These are phyloP conservation scores for Annulohypoxylon moriforme DNA, from an alignment of 495 filamentous ascomycete species.

Conservation along the genomic window DNA sequence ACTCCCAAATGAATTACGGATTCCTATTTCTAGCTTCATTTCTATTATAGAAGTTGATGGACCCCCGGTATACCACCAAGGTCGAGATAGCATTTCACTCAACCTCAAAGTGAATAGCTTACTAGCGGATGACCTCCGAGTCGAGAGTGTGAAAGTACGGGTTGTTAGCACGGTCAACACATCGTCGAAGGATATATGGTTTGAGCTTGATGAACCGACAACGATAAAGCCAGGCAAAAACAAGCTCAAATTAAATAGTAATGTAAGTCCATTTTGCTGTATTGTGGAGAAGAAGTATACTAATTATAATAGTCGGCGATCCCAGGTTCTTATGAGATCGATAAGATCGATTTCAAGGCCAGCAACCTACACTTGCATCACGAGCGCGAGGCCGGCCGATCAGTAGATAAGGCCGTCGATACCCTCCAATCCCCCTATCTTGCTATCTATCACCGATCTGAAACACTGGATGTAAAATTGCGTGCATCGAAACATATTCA, in stretches of 20 bases:
- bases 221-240: constrained; percentile 66
- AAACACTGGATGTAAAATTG: constrained; percentile 61
- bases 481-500: constrained; percentile 68
- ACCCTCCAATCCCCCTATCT: constrained; percentile 58
- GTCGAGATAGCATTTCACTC: constrained; percentile 82
- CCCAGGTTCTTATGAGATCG: constrained; percentile 79
- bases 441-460: constrained; percentile 59
- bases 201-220: constrained; percentile 60
- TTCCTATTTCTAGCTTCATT: constrained; percentile 80
- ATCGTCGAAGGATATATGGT: constrained; percentile 71
- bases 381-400: constrained; percentile 59
- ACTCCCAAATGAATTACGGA: constrained; percentile 71
- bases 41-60: constrained; percentile 74
- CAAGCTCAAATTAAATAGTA: constrained; percentile 61
- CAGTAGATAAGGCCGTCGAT: constrained; percentile 55
- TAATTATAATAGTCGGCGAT: constrained; percentile 60
- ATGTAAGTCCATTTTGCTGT: constrained; percentile 52
- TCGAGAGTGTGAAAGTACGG: constrained; percentile 74
- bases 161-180: constrained; percentile 63
- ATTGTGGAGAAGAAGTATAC: background rate
- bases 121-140: constrained; percentile 73
- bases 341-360: constrained; percentile 73
- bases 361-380: constrained; percentile 77
- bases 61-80: constrained; percentile 73
- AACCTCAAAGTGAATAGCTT: constrained; percentile 76